A percentile compares a stretch with the other conserved stretches of the same genome.
Conservation (phyloP, 371 early-diverging fungal genomes). For the Mortierella sp. region DNA sequence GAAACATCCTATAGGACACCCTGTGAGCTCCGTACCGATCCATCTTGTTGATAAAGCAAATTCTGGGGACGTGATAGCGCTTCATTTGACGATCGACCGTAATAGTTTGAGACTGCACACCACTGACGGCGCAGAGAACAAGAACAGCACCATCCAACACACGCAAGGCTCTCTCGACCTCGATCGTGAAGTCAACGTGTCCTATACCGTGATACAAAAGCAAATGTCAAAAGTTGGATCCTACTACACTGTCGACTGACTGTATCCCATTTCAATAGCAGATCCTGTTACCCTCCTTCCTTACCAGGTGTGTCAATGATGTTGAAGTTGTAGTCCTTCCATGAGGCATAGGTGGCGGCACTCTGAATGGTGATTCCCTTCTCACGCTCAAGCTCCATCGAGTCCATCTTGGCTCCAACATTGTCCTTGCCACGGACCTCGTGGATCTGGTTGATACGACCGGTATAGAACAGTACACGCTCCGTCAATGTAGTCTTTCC, state of each 20-base stretch:
- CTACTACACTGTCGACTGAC: too few relatives aligned
- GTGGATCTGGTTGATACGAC: conserved; percentile 95
- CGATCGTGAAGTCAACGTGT: conserved; percentile 94
- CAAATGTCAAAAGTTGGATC: background rate
- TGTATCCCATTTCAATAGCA: too few relatives aligned
- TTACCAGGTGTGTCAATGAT: conserved; percentile 93
- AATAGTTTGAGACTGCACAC: conserved; percentile 94
- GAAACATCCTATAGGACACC: too few relatives aligned
- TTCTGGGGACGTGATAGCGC: conserved; percentile 88
- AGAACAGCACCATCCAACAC: conserved; percentile 92
- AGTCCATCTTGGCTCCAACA: conserved; percentile 99
- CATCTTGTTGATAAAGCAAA: conserved; percentile 93
- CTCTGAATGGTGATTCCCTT: conserved; percentile 95
- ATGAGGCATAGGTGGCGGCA: conserved; percentile 87
- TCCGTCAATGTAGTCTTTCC: conserved; percentile 99
- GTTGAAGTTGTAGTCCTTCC: conserved; percentile 85
- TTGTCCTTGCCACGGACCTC: conserved; percentile 97
- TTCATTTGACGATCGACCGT: conserved; percentile 97
- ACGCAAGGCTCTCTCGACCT: conserved; percentile 91
- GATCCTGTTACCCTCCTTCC: background rate
- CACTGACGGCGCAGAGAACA: conserved; percentile 87
- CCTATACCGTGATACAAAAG: conserved; percentile 57
- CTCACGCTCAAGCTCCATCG: conserved; percentile 98
- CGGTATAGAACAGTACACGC: conserved; percentile 96
- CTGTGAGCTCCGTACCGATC: conserved; percentile 71